A percentile compares a stretch with the other conserved stretches of the same genome.
phyloP scores from a whole-genome alignment of 192 early-diverging fungal genomes.

The Backusella mclennaniae region DNA sequence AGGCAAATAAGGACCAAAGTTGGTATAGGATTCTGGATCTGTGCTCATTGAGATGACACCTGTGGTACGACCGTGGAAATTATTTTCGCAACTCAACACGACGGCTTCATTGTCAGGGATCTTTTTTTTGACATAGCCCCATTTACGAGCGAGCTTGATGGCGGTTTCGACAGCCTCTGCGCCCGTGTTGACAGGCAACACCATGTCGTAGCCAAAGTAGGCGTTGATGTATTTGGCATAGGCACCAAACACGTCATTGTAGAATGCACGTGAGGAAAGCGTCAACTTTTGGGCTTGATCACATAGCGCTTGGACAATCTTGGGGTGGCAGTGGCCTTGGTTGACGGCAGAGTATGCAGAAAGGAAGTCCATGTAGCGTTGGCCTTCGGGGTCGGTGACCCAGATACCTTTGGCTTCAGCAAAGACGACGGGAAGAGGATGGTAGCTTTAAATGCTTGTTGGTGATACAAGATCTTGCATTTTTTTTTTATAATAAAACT shows the following conservation, averaged over 20 bases:
- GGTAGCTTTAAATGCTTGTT: constrained; percentile 61
- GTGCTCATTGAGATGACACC: constrained; percentile 94
- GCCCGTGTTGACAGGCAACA: constrained; percentile 98
- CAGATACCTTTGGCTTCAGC: constrained; percentile 81
- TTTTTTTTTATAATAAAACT: background rate
- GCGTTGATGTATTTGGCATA: constrained; percentile 91
- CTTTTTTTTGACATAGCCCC: constrained; percentile 93
- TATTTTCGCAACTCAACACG: constrained; percentile 78
- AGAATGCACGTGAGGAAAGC: constrained; percentile 93
- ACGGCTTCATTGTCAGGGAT: constrained; percentile 80
- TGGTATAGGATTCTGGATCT: constrained; percentile 78
- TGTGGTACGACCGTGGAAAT: constrained; percentile 97
- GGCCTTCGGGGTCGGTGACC: constrained; percentile 94
- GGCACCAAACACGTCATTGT: constrained; percentile 90
- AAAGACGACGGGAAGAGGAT: constrained; percentile 95
- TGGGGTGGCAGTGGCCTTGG: constrained; percentile 95
- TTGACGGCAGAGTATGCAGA: constrained; percentile 85
- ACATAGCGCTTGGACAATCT: constrained; percentile 86
- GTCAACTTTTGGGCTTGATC: constrained; percentile 86
- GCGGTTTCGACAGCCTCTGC: constrained; percentile 99
- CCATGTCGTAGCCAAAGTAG: constrained; percentile 97
- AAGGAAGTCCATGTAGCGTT: constrained; percentile 86
- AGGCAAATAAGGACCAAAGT: constrained; percentile 95
- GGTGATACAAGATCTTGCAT: background rate
- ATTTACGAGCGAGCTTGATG: constrained; percentile 96